phyloP scores from a whole-genome alignment of 352 stramenopile genomes.

The Phytophthora europaea region DNA sequence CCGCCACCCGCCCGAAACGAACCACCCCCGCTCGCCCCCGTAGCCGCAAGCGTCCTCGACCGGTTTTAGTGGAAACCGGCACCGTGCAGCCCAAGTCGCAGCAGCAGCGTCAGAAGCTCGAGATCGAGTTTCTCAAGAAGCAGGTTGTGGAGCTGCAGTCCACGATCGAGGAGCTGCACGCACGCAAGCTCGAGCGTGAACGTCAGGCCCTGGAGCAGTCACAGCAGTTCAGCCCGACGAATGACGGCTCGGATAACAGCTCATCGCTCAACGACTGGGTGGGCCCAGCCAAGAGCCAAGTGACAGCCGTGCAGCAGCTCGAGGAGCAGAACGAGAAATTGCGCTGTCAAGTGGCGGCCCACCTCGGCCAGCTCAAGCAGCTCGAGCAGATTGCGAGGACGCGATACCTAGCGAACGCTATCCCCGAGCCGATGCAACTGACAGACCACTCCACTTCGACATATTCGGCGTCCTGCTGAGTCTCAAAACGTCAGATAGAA shows the following conservation, averaged over 20 bases:
- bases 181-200: constrained; percentile 34
- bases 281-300: constrained; percentile 24
- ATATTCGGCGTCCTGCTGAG: constrained; percentile 26
- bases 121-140: constrained; percentile 40
- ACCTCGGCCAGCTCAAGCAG: constrained; percentile 36
- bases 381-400: constrained; percentile 33
- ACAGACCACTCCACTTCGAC: not conserved
- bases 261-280: constrained; percentile 14
- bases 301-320: constrained; percentile 31
- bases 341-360: constrained; percentile 34
- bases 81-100: constrained; percentile 33
- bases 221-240: not conserved
- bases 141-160: constrained; percentile 41
- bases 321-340: constrained; percentile 55
- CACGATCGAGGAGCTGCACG: constrained; percentile 32
- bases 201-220: constrained; percentile 4
- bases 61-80: not conserved
- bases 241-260: not conserved
- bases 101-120: constrained; percentile 47
- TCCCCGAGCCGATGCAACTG: constrained; percentile 19
- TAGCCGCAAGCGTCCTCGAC: constrained; percentile 28
- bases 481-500: not conserved
- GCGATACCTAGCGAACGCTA: constrained; percentile 13
- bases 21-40: not conserved
- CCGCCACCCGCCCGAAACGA: not conserved